Base-by-base conservation (phyloP, 352 stramenopile genomes). In the Phytophthora hybrid region DNA sequence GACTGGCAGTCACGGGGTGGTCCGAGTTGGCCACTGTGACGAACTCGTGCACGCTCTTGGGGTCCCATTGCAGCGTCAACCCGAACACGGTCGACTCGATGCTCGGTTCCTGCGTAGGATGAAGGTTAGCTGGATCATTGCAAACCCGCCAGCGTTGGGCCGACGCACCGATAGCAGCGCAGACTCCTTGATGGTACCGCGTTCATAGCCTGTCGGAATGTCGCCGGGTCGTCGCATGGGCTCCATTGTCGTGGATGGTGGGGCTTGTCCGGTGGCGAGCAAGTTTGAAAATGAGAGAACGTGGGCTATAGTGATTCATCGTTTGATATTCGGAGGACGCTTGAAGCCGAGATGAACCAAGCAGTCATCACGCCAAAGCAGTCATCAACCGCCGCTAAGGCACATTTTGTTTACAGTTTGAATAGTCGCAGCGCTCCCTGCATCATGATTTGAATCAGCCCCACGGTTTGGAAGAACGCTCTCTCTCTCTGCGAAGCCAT, bases 291-390 rank as follows among this genome's bases (percentile, higher is more conserved):
- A 23, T 74, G 59, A 74, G 46, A 5, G 9, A 21, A 14, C 16
- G 11, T 5, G 37, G 16, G 37, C 37, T 44, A 11, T 5, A 5
- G 23, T 26, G 23, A 26, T 26, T 26, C 37, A 16, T 11, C 37
- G 44, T 5, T 14, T 51, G 44, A 23, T 14, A 51, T 21, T 8
- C 3, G 44, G 44, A 51, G 44, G 18, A 55, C n/a, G 49, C 39
- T 74, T 69, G 59, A 74, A 74, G 66, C 39, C 14, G 59, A 23
- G 66, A 73, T 69, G 66, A 51, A 69, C 59, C 58, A 62, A 58
- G 59, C 66, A 73, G 58, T 73, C 66, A 73, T 73, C 66, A n/a
- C 14, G 49, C 61, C 56, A 16, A 69, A 41, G 51, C 41, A 31
- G 32, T 61, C 66, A 63, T 58, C 26, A 57, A 62, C 46, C 13